These are phyloP conservation scores for Ottelia alismoides DNA, from an alignment of 106 monocot species.

Conservation along the genomic window DNA sequence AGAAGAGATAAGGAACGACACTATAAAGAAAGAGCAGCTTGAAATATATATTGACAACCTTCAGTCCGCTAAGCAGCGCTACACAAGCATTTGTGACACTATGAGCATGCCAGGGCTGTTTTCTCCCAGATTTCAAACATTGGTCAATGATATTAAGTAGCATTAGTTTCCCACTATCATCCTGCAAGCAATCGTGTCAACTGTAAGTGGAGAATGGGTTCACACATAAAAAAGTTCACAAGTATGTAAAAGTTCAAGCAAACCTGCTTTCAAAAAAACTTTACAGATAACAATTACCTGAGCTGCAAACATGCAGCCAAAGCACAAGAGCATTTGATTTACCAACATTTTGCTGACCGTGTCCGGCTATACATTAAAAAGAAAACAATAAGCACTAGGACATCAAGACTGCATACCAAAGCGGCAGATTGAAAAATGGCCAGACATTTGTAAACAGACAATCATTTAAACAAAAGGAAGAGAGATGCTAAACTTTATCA, in stretches of 20 bases:
- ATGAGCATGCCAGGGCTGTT: slow-evolving; percentile 46
- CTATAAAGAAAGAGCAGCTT: not conserved
- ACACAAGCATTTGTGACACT: slow-evolving; percentile 87
- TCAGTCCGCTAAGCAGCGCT: slow-evolving; percentile 65
- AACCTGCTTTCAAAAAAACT: too few species aligned
- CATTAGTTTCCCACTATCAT: slow-evolving; percentile 45
- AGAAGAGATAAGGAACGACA: not conserved
- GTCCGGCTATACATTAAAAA: slow-evolving; percentile 43
- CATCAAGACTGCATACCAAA: too few species aligned
- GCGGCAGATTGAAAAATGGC: too few species aligned
- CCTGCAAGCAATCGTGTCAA: slow-evolving; percentile 44
- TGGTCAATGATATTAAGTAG: slow-evolving; percentile 70
- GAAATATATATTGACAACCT: slow-evolving; percentile 45
- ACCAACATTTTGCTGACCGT: slow-evolving; percentile 66
- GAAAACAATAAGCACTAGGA: too few species aligned
- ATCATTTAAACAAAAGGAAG: too few species aligned
- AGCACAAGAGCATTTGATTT: slow-evolving; percentile 86
- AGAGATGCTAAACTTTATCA: too few species aligned
- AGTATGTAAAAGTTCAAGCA: too few species aligned
- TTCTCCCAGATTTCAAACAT: slow-evolving; percentile 65
- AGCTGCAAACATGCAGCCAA: slow-evolving; percentile 74
- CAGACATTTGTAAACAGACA: too few species aligned
- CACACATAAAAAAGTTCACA: too few species aligned
- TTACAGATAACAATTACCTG: slow-evolving; percentile 31
- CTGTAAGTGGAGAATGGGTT: too few species aligned